phyloP scores from a whole-genome alignment of 2,329 filamentous ascomycete genomes.

The Pseudodiploospora longispora region DNA sequence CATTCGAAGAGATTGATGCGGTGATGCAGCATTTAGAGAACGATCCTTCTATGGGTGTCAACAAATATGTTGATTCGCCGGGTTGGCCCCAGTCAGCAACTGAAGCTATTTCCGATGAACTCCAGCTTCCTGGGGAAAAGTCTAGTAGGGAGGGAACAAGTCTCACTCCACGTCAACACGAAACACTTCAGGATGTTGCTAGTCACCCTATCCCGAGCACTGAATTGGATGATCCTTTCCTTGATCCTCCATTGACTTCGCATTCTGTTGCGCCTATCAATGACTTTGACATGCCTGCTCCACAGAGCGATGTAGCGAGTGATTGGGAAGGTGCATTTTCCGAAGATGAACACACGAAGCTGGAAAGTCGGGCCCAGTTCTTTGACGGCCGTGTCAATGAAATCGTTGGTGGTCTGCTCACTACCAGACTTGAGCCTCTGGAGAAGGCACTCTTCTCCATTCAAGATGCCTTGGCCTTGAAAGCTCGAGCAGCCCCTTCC shows the following conservation, averaged over 20 bases:
- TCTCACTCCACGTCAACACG: slow-evolving; percentile 56
- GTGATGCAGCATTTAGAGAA: slow-evolving; percentile 78
- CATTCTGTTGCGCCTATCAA: slow-evolving; percentile 44
- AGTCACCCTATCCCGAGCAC: slow-evolving; percentile 38
- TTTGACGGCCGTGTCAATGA: slow-evolving; percentile 88
- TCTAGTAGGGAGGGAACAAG: slow-evolving; percentile 62
- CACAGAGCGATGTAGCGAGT: slow-evolving; percentile 54
- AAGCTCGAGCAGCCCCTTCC: slow-evolving; percentile 47
- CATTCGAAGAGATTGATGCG: slow-evolving; percentile 82
- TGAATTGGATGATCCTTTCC: slow-evolving; percentile 56
- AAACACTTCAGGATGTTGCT: slow-evolving; percentile 37
- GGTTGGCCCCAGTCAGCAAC: slow-evolving; percentile 28
- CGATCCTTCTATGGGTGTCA: slow-evolving; percentile 66
- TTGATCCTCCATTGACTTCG: slow-evolving; percentile 41
- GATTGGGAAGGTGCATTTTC: slow-evolving; percentile 89
- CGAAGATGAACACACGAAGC: slow-evolving; percentile 73
- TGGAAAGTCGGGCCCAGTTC: slow-evolving; percentile 74
- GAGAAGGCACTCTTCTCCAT: slow-evolving; percentile 73
- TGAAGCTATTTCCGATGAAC: slow-evolving; percentile 36
- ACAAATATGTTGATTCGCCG: slow-evolving; percentile 46
- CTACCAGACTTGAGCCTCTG: slow-evolving; percentile 69
- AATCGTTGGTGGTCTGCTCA: slow-evolving; percentile 69
- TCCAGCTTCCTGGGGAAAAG: slow-evolving; percentile 41
- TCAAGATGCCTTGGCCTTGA: slow-evolving; percentile 56
- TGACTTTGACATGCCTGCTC: slow-evolving; percentile 35